Conservation (phyloP, 352 stramenopile species). For the Pythium periplocum region DNA sequence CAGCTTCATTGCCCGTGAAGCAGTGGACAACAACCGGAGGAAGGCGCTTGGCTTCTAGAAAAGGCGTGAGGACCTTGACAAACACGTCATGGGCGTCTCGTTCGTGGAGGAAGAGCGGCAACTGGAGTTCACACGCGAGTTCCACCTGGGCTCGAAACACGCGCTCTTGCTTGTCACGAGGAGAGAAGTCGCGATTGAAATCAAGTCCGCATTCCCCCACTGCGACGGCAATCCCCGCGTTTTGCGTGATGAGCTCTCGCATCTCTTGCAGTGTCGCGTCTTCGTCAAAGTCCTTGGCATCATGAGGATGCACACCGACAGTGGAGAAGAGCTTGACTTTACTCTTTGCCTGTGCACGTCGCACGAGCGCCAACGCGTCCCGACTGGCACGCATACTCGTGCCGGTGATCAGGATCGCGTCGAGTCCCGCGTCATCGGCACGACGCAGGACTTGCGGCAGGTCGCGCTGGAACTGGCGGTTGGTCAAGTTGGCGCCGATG, state of each 20-base stretch:
- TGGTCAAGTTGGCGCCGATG: constrained; percentile 68
- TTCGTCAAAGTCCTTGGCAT: constrained; percentile 80
- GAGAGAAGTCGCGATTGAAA: constrained; percentile 94
- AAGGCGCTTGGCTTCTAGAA: constrained; percentile 30
- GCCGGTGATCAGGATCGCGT: constrained; percentile 84
- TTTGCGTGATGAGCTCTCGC: constrained; percentile 28
- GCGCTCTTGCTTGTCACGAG: constrained; percentile 82
- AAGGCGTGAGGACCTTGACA: constrained; percentile 42
- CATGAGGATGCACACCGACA: constrained; percentile 93
- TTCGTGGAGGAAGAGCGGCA: constrained; percentile 94
- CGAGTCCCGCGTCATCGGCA: constrained; percentile 56
- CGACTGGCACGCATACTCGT: constrained; percentile 39
- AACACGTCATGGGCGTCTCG: constrained; percentile 56
- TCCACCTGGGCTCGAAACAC: constrained; percentile 89
- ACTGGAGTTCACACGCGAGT: constrained; percentile 64
- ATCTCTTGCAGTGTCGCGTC: constrained; percentile 29
- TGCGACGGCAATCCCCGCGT: constrained; percentile 71
- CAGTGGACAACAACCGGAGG: constrained; percentile 66
- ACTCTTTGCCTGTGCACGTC: constrained; percentile 10
- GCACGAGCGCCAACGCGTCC: constrained; percentile 36
- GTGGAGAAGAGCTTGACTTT: constrained; percentile 71
- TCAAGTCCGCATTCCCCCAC: constrained; percentile 95
- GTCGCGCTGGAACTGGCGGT: constrained; percentile 72
- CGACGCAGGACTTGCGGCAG: constrained; percentile 86
- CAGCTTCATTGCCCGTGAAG: constrained; percentile 52